Evolutionary conservation across 495 filamentous ascomycete genomes (phyloP).

Genomic region (Talaromyces wortmannii): DNA sequence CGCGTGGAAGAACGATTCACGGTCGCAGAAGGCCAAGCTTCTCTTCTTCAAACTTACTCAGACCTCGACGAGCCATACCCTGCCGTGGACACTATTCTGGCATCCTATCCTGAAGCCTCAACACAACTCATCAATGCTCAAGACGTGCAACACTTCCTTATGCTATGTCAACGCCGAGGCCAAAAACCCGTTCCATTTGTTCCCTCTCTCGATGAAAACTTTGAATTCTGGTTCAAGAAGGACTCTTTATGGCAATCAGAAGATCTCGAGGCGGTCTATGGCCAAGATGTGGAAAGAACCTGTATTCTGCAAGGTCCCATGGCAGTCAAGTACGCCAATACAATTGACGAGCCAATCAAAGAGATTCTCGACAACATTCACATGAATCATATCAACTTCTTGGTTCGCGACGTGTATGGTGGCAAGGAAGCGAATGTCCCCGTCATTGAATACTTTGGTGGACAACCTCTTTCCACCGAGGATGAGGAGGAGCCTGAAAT

Average conservation of each 20-base stretch:
- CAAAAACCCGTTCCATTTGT: slow-evolving; percentile 34
- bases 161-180: slow-evolving; percentile 14
- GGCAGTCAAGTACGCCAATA: slow-evolving; percentile 21
- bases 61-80: slow-evolving; percentile 4
- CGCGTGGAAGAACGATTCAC: slow-evolving; percentile 18
- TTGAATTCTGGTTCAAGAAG: slow-evolving; percentile 39
- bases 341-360: slow-evolving; percentile 18
- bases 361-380: slow-evolving; percentile 44
- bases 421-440: slow-evolving; percentile 70
- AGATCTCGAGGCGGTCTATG: slow-evolving; percentile 29
- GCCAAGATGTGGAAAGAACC: slow-evolving; percentile 24
- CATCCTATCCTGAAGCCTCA: slow-evolving; percentile 12
- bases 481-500: slow-evolving; percentile 57
- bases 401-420: slow-evolving; percentile 75
- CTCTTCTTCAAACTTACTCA: slow-evolving; percentile 9
- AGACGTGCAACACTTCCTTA: slow-evolving; percentile 23
- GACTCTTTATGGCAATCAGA: slow-evolving; percentile 39
- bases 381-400: slow-evolving; percentile 68
- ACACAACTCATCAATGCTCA: slow-evolving; percentile 20
- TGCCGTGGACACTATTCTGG: slow-evolving; percentile 3
- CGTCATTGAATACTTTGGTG: slow-evolving; percentile 89
- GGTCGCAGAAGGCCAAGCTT: slow-evolving; percentile 3
- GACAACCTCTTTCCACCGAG: slow-evolving; percentile 51
- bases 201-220: slow-evolving; percentile 28
- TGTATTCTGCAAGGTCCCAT: slow-evolving; percentile 37